Conservation (phyloP, 805 yeast genomes). For the Candida ficus region DNA sequence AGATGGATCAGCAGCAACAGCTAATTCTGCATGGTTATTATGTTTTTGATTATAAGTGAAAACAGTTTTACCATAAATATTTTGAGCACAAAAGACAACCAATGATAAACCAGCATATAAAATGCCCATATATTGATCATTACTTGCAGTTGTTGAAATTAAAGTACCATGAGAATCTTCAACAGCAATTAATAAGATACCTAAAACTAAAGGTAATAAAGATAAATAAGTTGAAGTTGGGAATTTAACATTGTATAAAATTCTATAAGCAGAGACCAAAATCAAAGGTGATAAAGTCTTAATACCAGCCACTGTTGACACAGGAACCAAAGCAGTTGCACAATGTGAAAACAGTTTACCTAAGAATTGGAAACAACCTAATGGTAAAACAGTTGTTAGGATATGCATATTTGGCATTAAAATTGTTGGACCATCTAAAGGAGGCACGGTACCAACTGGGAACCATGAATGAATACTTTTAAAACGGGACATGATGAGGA, state of each 20-base stretch:
- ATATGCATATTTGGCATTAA: conserved; percentile 34
- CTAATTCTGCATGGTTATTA: conserved; percentile 22
- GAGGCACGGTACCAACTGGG: conserved; percentile 54
- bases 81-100: conserved; percentile 76
- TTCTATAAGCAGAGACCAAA: conserved; percentile 50
- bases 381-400: conserved; percentile 48
- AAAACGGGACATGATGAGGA: conserved; percentile 29
- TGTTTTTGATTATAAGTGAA: conserved; percentile 42
- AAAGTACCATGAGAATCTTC: conserved; percentile 27
- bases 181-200: conserved; percentile 39
- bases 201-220: conserved; percentile 44
- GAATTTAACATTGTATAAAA: conserved; percentile 43
- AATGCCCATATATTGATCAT: conserved; percentile 52
- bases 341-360: conserved; percentile 60
- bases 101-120: conserved; percentile 63
- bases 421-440: conserved; percentile 18
- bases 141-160: conserved; percentile 36
- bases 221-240: conserved; percentile 48
- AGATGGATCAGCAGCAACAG: conserved; percentile 8
- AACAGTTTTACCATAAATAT: conserved; percentile 80
- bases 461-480: conserved; percentile 33
- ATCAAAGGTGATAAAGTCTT: conserved; percentile 62
- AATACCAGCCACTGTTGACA: conserved; percentile 68
- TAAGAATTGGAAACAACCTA: conserved; percentile 60
- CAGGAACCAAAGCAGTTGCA: conserved; percentile 61